phyloP scores from a whole-genome alignment of 202 grass and related monocot genomes.

The Panicum virgatum region DNA sequence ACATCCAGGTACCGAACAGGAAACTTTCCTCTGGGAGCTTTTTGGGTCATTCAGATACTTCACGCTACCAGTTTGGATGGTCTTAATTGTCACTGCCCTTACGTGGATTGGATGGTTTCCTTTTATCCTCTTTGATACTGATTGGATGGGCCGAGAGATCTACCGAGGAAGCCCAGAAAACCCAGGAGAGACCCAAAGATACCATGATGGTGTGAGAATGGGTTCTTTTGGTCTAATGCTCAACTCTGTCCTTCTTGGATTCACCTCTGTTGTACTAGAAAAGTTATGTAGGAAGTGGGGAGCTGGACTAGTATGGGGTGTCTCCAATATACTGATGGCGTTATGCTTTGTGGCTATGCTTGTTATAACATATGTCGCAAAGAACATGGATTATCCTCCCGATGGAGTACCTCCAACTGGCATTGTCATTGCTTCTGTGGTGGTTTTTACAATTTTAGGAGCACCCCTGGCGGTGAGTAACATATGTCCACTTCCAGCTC shows the following conservation, averaged over 20 bases:
- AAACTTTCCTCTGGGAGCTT: slow-evolving; percentile 93
- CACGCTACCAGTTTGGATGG: slow-evolving; percentile 78
- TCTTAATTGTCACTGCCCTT: slow-evolving; percentile 82
- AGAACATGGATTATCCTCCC: slow-evolving; percentile 68
- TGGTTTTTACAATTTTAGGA: slow-evolving; percentile 78
- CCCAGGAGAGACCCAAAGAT: slow-evolving; percentile 44
- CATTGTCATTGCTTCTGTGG: slow-evolving; percentile 66
- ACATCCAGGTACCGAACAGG: slow-evolving; percentile 46
- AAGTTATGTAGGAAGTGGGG: slow-evolving; percentile 85
- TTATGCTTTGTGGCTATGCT: slow-evolving; percentile 87
- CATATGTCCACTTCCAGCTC: background rate
- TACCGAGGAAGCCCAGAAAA: slow-evolving; percentile 74
- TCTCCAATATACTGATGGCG: slow-evolving; percentile 85
- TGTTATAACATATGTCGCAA: slow-evolving; percentile 71
- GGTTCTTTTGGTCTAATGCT: slow-evolving; percentile 86
- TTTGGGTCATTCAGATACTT: slow-evolving; percentile 92
- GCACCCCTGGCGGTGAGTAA: slow-evolving; percentile 68
- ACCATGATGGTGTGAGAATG: slow-evolving; percentile 91
- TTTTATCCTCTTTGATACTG: slow-evolving; percentile 89
- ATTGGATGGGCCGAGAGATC: slow-evolving; percentile 97
- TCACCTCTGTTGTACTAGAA: slow-evolving; percentile 84
- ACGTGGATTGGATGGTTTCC: slow-evolving; percentile 95
- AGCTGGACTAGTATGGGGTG: slow-evolving; percentile 83
- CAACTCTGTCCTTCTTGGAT: slow-evolving; percentile 82
- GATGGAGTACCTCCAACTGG: slow-evolving; percentile 57